These are phyloP conservation scores for Xylariomycetidae sp. DNA, from an alignment of 2,329 filamentous ascomycete species.

Conservation along the genomic window DNA sequence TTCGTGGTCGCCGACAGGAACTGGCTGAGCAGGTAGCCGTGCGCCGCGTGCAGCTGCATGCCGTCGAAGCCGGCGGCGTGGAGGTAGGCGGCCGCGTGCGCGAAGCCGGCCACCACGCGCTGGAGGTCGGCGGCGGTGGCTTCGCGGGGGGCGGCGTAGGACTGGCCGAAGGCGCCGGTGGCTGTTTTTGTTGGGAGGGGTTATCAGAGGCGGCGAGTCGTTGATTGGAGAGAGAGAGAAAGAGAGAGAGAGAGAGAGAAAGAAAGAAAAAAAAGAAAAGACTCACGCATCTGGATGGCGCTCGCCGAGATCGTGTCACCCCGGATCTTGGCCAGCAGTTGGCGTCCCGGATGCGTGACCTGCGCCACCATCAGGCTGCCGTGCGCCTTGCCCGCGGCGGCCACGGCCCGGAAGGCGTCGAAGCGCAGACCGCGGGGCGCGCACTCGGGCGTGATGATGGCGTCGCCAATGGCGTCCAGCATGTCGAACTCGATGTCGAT, in stretches of 20 bases:
- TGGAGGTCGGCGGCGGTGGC: constrained; percentile 50
- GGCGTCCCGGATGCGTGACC: constrained; percentile 57
- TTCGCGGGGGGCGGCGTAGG: constrained; percentile 43
- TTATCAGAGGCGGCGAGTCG: too few relatives aligned
- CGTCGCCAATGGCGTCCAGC: constrained; percentile 49
- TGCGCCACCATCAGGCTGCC: constrained; percentile 57
- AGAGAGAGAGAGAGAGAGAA: too few relatives aligned
- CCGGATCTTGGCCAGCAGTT: constrained; percentile 31
- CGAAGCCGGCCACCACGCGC: constrained; percentile 53
- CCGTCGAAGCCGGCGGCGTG: constrained; percentile 56
- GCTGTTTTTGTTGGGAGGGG: too few relatives aligned
- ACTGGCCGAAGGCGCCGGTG: constrained; percentile 11
- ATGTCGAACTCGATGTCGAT: constrained; percentile 57
- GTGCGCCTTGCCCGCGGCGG: constrained; percentile 46
- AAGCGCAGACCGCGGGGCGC: constrained; percentile 52
- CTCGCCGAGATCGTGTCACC: constrained; percentile 35
- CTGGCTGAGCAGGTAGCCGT: constrained; percentile 49
- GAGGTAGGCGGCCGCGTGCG: constrained; percentile 50
- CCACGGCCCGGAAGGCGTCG: constrained; percentile 53
- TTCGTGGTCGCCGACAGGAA: constrained; percentile 46
- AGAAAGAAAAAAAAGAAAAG: too few relatives aligned
- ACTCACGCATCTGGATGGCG: constrained; percentile 28
- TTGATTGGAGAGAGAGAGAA: too few relatives aligned
- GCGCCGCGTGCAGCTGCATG: constrained; percentile 45
- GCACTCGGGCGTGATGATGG: constrained; percentile 49